Base-by-base conservation (phyloP, 495 filamentous ascomycete species). In the Hapsidospora chrysogenum region DNA sequence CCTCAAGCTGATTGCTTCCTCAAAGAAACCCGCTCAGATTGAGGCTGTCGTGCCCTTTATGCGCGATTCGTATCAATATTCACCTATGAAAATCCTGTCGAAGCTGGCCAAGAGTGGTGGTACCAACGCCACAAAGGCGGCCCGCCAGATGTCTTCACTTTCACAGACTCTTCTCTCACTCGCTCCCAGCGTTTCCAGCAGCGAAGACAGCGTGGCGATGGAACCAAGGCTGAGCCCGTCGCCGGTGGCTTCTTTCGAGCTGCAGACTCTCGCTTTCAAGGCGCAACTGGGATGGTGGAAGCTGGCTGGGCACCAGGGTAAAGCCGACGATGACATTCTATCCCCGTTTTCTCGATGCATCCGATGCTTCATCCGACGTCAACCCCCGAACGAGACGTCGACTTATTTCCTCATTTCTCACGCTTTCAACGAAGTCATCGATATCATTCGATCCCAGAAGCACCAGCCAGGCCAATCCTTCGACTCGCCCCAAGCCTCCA, bases 231-330 rank as follows among this genome's bases (percentile, higher is more conserved):
- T 74, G 0, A 58, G 53, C 27, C 44, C 76, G n/a, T 67, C 66
- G 18, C 76, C 83, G 0, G 62, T 63, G 20, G 59, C 65, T 0
- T 61, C 64, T 0, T 58, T 92, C 10, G 64, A 60, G 25, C 48
- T 92, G 9, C 83, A 92, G 43, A 48, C 68, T 1, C 43, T 84
- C 0, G 80, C 75, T 2, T 57, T 93, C 10, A 66, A 73, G 33
- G 63, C 72, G 21, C 70, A 81, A 5, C 52, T 70, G 11, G 54
- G 68, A 35, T 82, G 76, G 56, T 87, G 83, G 84, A 71, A 61
- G 23, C 33, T 85, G 21, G 71, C 74, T 3, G 63, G 65, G n/a
- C 85, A 89, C 48, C 44, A 71, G 15, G 73, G 66, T 11, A 68
- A 92, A 37, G 50, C 70, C 14, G 64, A 64, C 17, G 80, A 72